phyloP scores from a whole-genome alignment of 306 rosid species.

The Delonix regia region DNA sequence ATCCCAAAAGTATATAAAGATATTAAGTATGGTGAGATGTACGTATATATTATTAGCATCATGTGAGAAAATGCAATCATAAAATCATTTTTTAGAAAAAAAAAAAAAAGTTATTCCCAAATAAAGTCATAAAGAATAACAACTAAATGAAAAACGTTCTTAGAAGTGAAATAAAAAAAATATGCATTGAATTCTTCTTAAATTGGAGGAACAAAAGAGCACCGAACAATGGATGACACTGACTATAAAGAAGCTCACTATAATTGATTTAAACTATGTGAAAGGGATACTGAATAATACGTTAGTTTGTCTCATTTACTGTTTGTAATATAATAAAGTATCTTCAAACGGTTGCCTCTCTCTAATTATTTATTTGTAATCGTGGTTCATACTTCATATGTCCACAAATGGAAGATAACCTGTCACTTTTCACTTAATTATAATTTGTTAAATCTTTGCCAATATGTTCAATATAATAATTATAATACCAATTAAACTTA shows the following conservation, averaged over 20 bases:
- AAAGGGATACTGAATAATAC: neutral
- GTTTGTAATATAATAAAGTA: neutral
- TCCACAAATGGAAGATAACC: neutral
- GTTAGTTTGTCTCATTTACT: neutral
- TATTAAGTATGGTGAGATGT: too few relatives aligned
- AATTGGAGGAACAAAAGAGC: too few relatives aligned
- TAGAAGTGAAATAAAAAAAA: neutral
- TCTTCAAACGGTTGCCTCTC: neutral
- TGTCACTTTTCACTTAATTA: neutral
- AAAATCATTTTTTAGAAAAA: neutral
- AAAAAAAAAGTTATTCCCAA: neutral
- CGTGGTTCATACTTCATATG: neutral
- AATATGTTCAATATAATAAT: too few relatives aligned
- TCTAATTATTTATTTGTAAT: neutral
- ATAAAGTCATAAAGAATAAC: neutral
- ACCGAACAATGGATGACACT: too few relatives aligned
- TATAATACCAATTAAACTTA: too few relatives aligned
- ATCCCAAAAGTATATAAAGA: neutral
- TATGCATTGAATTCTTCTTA: neutral
- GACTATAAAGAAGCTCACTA: too few relatives aligned
- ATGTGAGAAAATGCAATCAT: neutral
- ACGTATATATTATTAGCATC: neutral
- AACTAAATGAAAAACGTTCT: neutral
- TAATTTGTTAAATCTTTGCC: neutral
- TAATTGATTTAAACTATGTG: too few relatives aligned